Base-by-base conservation (phyloP, 2,329 filamentous ascomycete species). In the Chaetoscypha palmicola region DNA sequence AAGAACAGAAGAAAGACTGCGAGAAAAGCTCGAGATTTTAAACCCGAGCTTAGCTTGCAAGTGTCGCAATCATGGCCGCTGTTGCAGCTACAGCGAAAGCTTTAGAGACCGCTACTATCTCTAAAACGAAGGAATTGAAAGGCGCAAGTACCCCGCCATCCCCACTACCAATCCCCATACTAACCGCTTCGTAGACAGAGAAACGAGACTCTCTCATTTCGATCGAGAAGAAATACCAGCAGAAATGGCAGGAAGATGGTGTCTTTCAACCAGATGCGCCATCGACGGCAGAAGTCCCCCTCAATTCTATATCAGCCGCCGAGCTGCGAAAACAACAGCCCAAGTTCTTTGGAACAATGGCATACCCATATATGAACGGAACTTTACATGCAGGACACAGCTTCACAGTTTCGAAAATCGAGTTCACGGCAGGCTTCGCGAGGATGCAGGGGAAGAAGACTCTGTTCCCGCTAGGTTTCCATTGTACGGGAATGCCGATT, bases 401-500 rank as follows among this genome's bases (percentile, higher is more conserved):
- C 56, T 97, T 98, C 66, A 92, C 89, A 17, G 81, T 86, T 49
- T 86, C 79, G 61, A 98, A 98, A 68, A 81, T 95, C 57, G 92
- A 98, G 68, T 98, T 97, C 65, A 83, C 81, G 46, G 79, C 84
- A 19, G 88, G 91, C 33, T 90, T 88, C 62, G 83, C 85, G 36
- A 77, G 91, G 44, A 94, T 97, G 87, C 79, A 89, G 64, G 92
- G 92, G 60, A 91, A 91, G 72, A 76, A 83, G 41, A 75, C 83
- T 45, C 72, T 97, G 41, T 96, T 92, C 64, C 92, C 92, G 45
- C 83, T 92, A 61, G 92, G 91, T 23, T 98, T 89, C 71, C 92
- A 98, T 72, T 88, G 85, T 68, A 97, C 91, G 0, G 92, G 92
- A 58, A 94, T 98, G 83, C 89, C 90, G 35, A 98, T 98, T 72